Evolutionary conservation across 2,329 filamentous ascomycete genomes (phyloP), one percentile per base, ranked within the genome.

Genomic region (Colletotrichum nymphaeae): DNA sequence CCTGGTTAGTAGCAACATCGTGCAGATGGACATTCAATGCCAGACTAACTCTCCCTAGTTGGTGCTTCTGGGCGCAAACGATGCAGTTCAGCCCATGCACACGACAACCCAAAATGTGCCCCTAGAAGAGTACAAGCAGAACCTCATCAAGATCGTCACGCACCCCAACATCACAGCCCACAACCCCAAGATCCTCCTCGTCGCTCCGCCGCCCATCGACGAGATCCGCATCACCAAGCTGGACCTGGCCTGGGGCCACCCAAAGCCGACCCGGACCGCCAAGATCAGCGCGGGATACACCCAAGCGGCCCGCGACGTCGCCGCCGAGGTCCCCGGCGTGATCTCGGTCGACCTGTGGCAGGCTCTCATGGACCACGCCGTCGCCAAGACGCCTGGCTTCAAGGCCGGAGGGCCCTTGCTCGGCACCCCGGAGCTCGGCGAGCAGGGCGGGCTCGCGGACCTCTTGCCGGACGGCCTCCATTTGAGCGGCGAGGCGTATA

Each of bases 171-270:
- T 97, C 73, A 82, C 83, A 69, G 91, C 90, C 6, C 95, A 98
- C 78, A 87, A 89, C 46, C 91, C 94, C 30, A 91, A 89, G 65
- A 92, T 95, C 67, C 86, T 98, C 57, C 85, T 98, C 6, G 88
- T 98, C 60, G 93, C 94, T 0, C 95, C 96, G 30, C 94, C 95
- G 1, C 95, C 95, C 0, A 83, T 97, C 63, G 93, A 98, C 78
- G 93, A 97, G 83, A 26, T 94, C 80, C 89, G 92, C 73, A 83
- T 90, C 49, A 85, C 86, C 65, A 79, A 79, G 74, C 81, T 87
- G 42, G 88, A 90, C 79, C 78, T 84, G 22, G 83, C 78, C 1
- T 63, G 52, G 57, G 89, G 89, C 11, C 86, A 85, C 75, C 78
- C 81, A 7, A 79, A 82, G 66, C 79, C 79, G 53, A 85, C 81